These are phyloP conservation scores for Aspergillus aculeatus DNA, from an alignment of 2,329 filamentous ascomycete genomes.

Conservation along the genomic window DNA sequence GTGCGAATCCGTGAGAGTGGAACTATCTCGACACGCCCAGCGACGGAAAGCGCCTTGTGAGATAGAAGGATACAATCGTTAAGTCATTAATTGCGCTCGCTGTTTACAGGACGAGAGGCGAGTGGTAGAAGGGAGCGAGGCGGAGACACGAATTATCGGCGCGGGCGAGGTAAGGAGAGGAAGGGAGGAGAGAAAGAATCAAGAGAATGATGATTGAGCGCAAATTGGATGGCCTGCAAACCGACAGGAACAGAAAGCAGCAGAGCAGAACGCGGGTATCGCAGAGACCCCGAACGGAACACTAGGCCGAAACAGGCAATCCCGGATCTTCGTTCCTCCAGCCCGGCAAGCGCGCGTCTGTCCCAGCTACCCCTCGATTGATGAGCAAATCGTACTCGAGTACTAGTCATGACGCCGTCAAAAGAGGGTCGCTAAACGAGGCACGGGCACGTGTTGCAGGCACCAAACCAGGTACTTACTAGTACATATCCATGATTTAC, in stretches of 20 bases:
- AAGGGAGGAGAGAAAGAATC: constrained; percentile 17
- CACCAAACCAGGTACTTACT: not conserved
- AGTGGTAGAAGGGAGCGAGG: constrained; percentile 17
- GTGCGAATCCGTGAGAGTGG: constrained; percentile 27
- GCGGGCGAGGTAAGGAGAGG: not conserved
- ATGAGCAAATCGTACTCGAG: constrained; percentile 1
- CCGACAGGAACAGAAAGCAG: constrained; percentile 29
- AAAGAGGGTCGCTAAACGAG: no score
- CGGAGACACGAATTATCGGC: constrained; percentile 10
- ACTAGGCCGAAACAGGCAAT: constrained; percentile 35
- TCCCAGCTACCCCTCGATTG: not conserved
- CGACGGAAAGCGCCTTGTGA: constrained; percentile 27
- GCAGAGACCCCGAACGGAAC: constrained; percentile 39
- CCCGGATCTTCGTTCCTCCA: constrained; percentile 31
- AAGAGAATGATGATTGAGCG: constrained; percentile 26
- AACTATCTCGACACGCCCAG: constrained; percentile 26
- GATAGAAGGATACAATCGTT: constrained; percentile 26
- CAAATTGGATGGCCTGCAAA: constrained; percentile 31
- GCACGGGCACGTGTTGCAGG: not conserved
- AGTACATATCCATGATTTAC: not conserved
- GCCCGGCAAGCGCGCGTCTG: constrained; percentile 21
- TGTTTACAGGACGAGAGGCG: constrained; percentile 1
- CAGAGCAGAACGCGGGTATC: constrained; percentile 36
- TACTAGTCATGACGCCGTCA: no score
- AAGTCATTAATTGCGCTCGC: constrained; percentile 31